Evolutionary conservation across 192 early-diverging fungal species (phyloP).

Genomic region (Coemansia biformis): DNA sequence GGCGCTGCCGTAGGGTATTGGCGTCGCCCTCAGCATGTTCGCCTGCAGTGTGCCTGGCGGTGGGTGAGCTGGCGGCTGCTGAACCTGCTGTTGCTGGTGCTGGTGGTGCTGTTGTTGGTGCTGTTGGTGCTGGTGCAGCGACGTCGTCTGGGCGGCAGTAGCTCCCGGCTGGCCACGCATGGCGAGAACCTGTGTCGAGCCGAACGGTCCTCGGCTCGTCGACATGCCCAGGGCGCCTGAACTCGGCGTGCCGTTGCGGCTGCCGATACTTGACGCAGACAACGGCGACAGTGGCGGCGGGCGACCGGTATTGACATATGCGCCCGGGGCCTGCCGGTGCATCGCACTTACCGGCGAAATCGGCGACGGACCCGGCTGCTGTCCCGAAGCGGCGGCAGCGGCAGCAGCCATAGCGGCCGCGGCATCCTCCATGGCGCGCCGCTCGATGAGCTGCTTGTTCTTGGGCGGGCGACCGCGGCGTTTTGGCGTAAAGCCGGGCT

Average conservation of each 20-base stretch:
- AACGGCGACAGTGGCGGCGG: slow-evolving; percentile 8
- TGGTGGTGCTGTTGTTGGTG: neutral
- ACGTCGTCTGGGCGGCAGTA: neutral
- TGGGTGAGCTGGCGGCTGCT: slow-evolving; percentile 11
- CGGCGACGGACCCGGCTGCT: slow-evolving; percentile 1
- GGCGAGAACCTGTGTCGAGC: neutral
- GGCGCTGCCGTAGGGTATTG: slow-evolving; percentile 20
- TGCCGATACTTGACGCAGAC: neutral
- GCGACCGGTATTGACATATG: slow-evolving; percentile 4
- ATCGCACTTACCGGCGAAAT: neutral
- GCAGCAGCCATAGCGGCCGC: slow-evolving; percentile 21
- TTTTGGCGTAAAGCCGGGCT: slow-evolving; percentile 11
- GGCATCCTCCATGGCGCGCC: slow-evolving; percentile 42
- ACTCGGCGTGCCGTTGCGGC: neutral
- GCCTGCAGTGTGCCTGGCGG: slow-evolving; percentile 10
- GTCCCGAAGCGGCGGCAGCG: slow-evolving; percentile 7
- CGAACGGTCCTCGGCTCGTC: no score
- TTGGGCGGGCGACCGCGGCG: slow-evolving; percentile 45
- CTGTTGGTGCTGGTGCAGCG: slow-evolving; percentile 1
- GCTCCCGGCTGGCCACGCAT: neutral
- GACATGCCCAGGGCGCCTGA: neutral
- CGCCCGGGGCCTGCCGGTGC: slow-evolving; percentile 5
- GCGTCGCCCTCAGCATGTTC: neutral
- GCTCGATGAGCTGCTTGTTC: slow-evolving; percentile 46
- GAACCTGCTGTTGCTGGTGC: slow-evolving; percentile 19